Evolutionary conservation across 2,329 filamentous ascomycete species (phyloP), one percentile per base, ranked within the genome.

Genomic region (Stylonectria norvegica): DNA sequence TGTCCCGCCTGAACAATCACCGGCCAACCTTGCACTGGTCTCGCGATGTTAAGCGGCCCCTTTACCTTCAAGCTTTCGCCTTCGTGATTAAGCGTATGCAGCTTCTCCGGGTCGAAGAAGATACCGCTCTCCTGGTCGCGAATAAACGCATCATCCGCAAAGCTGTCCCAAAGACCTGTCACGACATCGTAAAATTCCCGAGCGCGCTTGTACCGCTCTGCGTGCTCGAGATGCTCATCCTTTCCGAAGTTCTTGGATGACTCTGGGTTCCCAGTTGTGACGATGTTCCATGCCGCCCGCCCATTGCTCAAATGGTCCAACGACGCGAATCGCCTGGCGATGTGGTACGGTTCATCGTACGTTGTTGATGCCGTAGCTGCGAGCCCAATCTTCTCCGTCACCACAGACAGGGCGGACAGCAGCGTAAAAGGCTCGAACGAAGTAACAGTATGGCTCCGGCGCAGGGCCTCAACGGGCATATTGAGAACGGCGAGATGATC

Each of bases 341-440:
- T 65, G 34, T 76, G 72, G 32, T 76, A 77, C 4, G 75, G 72
- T 35, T 72, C 64, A 16, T 78, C 73, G 37, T 76, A 77, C 0
- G 74, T 78, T 0, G 72, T 76, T 0, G 71, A 74, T 0, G 73
- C 75, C 0, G 75, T 78, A 1, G 74, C 70, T 0, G 71, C 74
- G 4, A 78, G 71, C 0, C 71, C 73, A 20, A 76, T 76, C 36
- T 64, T 68, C 1, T 68, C 63, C 0, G 73, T 76, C 1, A 73
- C 69, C 0, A 64, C 57, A 0, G 72, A 72, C 0, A 76, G 58
- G 1, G 72, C 72, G 3, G 71, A 73, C 3, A 76, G 63, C 2
- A 76, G 55, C 0, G 73, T 76, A 48, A 76, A 76, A 0, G 73
- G 75, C 49, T 79, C 75, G 42, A 78, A 79, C 0, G 75, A 78